Base-by-base conservation (phyloP, 1,284 basidiomycete species). In the Apiotrichum siamense region DNA sequence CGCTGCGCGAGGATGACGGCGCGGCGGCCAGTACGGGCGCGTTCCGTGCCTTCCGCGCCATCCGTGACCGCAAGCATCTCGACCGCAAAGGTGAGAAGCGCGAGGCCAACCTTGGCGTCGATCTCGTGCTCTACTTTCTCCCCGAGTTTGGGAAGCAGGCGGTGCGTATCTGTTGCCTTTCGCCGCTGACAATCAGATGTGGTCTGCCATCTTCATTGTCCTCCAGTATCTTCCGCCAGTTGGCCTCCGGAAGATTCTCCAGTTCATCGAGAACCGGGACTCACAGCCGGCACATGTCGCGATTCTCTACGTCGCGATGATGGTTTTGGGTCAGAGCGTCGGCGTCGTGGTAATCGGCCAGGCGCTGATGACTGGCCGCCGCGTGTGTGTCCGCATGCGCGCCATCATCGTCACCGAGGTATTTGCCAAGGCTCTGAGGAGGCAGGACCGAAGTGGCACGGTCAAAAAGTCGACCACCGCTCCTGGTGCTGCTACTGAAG, bases 371-470 rank as follows among this genome's bases (percentile, higher is more conserved):
- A 67, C 77, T 26, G 79, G 79, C 15, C 67, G 79, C 15, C 66
- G 77, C 25, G 51, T 73, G 21, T 77, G 77, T 48, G 74, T 78
- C 24, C 65, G 75, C 15, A 55, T 74, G 27, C 65, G 75, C 26
- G 72, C 77, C 1, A 75, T 80, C 52, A 73, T 81, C 48, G 73
- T 79, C 54, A 67, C 76, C 35, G 78, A 80, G 52, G 76, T 80
- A 25, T 77, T 80, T 55, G 76, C 77, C 44, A 81, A 81, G 63
- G 76, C 78, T 0, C 70, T 81, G 0, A 71, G 79, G 13, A 62
- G 79, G 20, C 71, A 75, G 49, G 78, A 79, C 56, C 65, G 72
- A 32, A 65, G 72, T n/a, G 72, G 73, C 0, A 54, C 63, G 2
- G 67, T 65, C 40, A 68, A 65, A 49, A 62, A 60, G 27, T 27